Evolutionary conservation across 73 alveolate genomes (phyloP).

Genomic region (Tetrahymena elliotti): DNA sequence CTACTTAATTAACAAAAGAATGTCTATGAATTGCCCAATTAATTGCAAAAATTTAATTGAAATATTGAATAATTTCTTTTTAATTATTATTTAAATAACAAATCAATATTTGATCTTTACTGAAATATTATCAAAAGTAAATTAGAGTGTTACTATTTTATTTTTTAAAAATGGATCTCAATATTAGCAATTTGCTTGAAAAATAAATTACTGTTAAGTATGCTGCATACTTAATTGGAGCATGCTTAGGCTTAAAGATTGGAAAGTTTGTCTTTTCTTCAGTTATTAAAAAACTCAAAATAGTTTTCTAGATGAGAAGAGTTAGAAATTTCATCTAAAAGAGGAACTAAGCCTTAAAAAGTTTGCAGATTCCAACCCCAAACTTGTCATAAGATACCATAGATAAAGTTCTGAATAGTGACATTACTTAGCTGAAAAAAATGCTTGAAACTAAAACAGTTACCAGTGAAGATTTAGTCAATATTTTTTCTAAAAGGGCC

Average conservation of each 20-base stretch:
- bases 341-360: background rate
- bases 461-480: conserved; percentile 1
- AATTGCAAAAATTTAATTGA: too few relatives aligned
- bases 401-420: background rate
- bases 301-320: background rate
- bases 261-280: background rate
- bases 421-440: background rate
- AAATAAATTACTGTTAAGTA: background rate
- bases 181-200: background rate
- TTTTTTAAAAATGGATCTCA: background rate
- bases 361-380: background rate
- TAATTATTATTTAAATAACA: too few relatives aligned
- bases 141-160: too few relatives aligned
- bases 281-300: background rate
- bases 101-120: too few relatives aligned
- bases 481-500: conserved; percentile 10
- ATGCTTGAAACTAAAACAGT: background rate
- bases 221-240: background rate
- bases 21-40: too few relatives aligned
- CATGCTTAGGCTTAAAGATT: background rate
- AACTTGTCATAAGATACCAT: background rate
- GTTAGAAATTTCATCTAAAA: background rate
- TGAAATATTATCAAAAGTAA: too few relatives aligned
- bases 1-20: too few relatives aligned
- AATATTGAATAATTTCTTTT: too few relatives aligned